These are phyloP conservation scores for Chaetomium cochliodes DNA, from an alignment of 495 filamentous ascomycete species.

Conservation along the genomic window DNA sequence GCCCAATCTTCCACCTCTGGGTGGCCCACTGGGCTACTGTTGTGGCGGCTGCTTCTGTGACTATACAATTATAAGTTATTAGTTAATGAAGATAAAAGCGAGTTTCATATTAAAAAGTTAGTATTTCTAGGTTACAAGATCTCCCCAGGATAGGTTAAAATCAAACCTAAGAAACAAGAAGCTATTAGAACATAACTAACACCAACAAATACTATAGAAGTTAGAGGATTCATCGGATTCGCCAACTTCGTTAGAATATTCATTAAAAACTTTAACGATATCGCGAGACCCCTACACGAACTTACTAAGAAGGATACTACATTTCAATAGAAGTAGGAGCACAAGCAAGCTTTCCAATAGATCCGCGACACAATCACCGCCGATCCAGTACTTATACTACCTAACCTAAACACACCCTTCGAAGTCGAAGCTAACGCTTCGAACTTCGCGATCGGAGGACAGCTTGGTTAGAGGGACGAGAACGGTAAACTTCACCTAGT, in stretches of 20 bases:
- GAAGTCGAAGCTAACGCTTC: slow-evolving; percentile 18
- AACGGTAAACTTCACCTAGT: slow-evolving; percentile 13
- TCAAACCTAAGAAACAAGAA: background rate
- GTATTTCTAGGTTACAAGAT: background rate
- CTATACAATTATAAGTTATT: background rate
- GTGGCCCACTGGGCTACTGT: too few species aligned
- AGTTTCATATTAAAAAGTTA: slow-evolving; percentile 5
- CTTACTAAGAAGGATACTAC: background rate
- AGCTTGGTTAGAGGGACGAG: slow-evolving; percentile 11
- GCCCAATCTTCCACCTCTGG: too few species aligned
- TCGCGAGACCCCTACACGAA: slow-evolving; percentile 7
- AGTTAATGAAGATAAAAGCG: slow-evolving; percentile 12
- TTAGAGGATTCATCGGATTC: background rate
- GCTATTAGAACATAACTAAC: background rate
- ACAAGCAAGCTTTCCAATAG: background rate
- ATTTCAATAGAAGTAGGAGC: background rate
- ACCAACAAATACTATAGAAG: too few species aligned
- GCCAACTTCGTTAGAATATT: slow-evolving; percentile 6
- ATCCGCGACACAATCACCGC: background rate
- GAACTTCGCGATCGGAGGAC: slow-evolving; percentile 15
- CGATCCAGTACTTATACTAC: background rate
- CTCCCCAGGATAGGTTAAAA: background rate
- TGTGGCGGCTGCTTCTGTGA: too few species aligned
- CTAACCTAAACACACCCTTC: slow-evolving; percentile 4
- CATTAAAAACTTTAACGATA: slow-evolving; percentile 10